phyloP scores from a whole-genome alignment of 306 rosid species.

The Lathyrus sativus region DNA sequence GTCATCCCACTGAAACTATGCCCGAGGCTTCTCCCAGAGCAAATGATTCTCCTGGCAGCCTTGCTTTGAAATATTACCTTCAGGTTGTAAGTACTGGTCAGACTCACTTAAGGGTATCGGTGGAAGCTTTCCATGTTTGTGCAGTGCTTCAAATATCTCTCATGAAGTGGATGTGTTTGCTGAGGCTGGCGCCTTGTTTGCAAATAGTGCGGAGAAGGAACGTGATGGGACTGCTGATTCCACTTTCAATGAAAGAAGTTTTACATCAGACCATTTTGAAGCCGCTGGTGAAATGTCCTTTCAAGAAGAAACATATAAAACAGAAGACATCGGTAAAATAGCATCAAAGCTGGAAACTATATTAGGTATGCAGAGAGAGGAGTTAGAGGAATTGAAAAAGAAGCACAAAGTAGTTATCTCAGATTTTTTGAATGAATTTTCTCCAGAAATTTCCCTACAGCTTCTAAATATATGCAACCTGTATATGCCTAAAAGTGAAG shows the following conservation, averaged over 20 bases:
- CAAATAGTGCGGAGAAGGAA: constrained; percentile 42
- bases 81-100: constrained; percentile 93
- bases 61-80: constrained; percentile 79
- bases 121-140: constrained; percentile 58
- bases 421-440: constrained; percentile 54
- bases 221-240: constrained; percentile 32
- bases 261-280: constrained; percentile 32
- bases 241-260: constrained; percentile 33
- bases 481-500: constrained; percentile 40
- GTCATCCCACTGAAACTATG: constrained; percentile 53
- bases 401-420: constrained; percentile 62
- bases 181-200: constrained; percentile 29
- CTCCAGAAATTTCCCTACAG: constrained; percentile 51
- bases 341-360: constrained; percentile 51
- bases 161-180: constrained; percentile 31
- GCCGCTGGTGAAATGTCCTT: constrained; percentile 37
- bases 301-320: constrained; percentile 36
- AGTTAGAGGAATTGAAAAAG: constrained; percentile 64
- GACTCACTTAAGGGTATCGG: constrained; percentile 73
- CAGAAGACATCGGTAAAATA: constrained; percentile 43
- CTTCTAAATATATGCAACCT: constrained; percentile 54
- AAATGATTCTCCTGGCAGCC: constrained; percentile 46
- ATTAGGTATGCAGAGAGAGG: constrained; percentile 56
- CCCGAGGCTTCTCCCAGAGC: constrained; percentile 45
- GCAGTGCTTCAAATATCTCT: constrained; percentile 51